Conservation (phyloP, 257 asterid species). For the Eustoma russellianum region DNA sequence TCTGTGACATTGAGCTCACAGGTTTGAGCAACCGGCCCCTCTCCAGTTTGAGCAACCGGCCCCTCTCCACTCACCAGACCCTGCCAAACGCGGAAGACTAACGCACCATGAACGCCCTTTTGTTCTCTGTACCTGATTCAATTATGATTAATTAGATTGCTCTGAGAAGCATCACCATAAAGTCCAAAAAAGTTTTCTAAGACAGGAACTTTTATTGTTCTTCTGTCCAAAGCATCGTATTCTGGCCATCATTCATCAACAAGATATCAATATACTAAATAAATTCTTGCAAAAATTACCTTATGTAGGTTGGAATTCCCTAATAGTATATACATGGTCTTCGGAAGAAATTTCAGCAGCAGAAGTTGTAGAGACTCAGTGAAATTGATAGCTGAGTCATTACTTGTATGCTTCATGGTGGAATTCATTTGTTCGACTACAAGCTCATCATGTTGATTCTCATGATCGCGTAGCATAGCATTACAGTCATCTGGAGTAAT, state of each 20-base stretch:
- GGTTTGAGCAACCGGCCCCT: no score
- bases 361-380: slow-evolving; percentile 9
- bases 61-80: no score
- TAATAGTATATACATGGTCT: slow-evolving; percentile 1
- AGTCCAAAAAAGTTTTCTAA: not conserved
- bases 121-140: slow-evolving; percentile 24
- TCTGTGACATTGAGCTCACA: no score
- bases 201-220: no score
- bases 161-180: not conserved
- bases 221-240: no score
- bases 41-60: no score
- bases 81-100: no score
- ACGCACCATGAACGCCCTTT: no score
- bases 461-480: slow-evolving; percentile 3
- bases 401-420: slow-evolving; percentile 8
- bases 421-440: slow-evolving; percentile 4
- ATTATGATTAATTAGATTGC: not conserved
- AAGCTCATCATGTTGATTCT: slow-evolving; percentile 11
- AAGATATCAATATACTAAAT: no score
- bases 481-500: not conserved
- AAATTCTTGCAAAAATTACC: not conserved
- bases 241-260: no score
- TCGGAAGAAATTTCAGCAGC: slow-evolving; percentile 10
- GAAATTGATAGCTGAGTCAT: slow-evolving; percentile 2
- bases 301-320: not conserved